Evolutionary conservation across 2,329 filamentous ascomycete genomes (phyloP), one percentile per base, ranked within the genome.

Genomic region (Phyllosticta paracitricarpa): DNA sequence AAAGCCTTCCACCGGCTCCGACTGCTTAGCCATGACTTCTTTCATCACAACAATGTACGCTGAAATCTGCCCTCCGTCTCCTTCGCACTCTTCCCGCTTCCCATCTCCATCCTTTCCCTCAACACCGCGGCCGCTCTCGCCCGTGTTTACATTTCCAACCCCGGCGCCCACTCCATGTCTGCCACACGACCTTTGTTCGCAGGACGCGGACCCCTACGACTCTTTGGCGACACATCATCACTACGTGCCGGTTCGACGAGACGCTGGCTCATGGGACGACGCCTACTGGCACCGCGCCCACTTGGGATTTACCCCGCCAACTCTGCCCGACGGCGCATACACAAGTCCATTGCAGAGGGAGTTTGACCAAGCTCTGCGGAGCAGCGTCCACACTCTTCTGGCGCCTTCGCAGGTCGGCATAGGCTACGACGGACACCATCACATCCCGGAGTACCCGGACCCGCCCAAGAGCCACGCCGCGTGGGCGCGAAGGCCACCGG

Each of bases 1-100:
- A 61, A 56, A 61, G 53, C 48, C 28, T 51, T 22, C 30, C 33
- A 25, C 19, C 40, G 58, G 35, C 53, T 54, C 58, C 58, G 53
- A 40, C 58, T 53, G 35, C 58, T 35, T 30, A 79, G 70, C 48
- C 68, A 91, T 90, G 88, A 83, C 87, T 72, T 88, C 87, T 67
- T 89, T 91, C 78, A 87, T 91, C 72, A 89, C 87, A 68, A 91
- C 89, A 73, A 89, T 90, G 87, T 90, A 80, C 78, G 86, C 89
- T 65, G 40, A 61, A 25, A 28, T 28, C 52, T 28, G 22, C 22
- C 69, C 68, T 65, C 66, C 70, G 63, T 64, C 65, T 57, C 74
- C 74, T 69, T 59, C 67, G 67, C 58, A 58, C 62, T 63, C 63
- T 69, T 73, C 66, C 63, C 72, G 69, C 67, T 68, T 65, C 64